Conservation (phyloP, 208 protist genomes). For the Acanthamoeba culbertsoni region DNA sequence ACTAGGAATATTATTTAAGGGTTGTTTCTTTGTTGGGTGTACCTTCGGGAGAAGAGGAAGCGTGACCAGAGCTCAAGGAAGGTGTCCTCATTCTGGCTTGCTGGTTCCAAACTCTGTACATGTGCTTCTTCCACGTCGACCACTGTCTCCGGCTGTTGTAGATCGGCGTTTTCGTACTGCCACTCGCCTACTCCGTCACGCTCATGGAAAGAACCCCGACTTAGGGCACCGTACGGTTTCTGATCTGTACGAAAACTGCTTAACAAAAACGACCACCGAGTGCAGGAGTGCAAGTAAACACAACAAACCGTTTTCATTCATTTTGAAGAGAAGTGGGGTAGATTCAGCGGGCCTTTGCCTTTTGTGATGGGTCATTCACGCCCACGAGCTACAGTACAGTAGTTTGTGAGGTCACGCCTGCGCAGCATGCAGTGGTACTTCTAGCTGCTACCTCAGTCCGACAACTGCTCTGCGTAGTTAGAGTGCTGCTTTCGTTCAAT, state of each 20-base stretch:
- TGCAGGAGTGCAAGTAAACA: neutral
- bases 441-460: too few relatives aligned
- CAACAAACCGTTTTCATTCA: neutral
- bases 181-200: conserved; percentile 14
- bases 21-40: neutral
- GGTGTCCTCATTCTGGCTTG: neutral
- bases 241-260: neutral
- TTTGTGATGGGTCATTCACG: neutral
- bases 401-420: too few relatives aligned
- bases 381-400: neutral
- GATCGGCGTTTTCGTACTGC: neutral
- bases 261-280: neutral
- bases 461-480: too few relatives aligned
- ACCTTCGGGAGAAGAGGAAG: neutral
- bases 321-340: neutral
- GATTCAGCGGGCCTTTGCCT: neutral
- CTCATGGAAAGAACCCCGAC: neutral
- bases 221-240: neutral
- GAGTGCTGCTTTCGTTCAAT: too few relatives aligned
- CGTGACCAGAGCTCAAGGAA: conserved; percentile 1
- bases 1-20: too few relatives aligned
- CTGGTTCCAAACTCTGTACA: neutral
- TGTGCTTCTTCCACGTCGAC: neutral
- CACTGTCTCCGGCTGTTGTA: neutral
- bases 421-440: too few relatives aligned